Conservation (phyloP, 2,329 filamentous ascomycete genomes). For the Claviceps fusiformis region DNA sequence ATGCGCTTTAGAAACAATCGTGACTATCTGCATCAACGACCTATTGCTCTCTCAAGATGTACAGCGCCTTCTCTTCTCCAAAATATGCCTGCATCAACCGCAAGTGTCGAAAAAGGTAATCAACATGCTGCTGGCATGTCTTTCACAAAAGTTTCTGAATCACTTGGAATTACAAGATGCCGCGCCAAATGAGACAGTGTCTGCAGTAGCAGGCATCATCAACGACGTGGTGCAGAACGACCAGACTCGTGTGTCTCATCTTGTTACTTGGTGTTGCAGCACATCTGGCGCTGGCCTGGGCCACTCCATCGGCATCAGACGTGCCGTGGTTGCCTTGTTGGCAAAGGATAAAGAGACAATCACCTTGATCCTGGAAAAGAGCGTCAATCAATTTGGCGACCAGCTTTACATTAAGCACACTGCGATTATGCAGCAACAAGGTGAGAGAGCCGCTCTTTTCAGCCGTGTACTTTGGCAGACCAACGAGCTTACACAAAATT, state of each 20-base stretch:
- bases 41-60: slow-evolving; percentile 22
- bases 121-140: slow-evolving; percentile 20
- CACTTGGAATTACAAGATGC: slow-evolving; percentile 19
- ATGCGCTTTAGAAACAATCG: slow-evolving; percentile 25
- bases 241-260: slow-evolving; percentile 33
- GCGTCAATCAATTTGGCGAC: slow-evolving; percentile 65
- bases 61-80: slow-evolving; percentile 14
- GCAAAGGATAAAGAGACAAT: slow-evolving; percentile 38
- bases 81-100: slow-evolving; percentile 17
- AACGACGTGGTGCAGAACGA: slow-evolving; percentile 33
- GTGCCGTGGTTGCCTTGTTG: slow-evolving; percentile 49
- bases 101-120: slow-evolving; percentile 15
- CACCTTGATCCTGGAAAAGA: slow-evolving; percentile 49
- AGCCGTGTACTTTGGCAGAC: neutral
- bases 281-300: slow-evolving; percentile 52
- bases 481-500: slow-evolving; percentile 10
- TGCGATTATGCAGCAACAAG: slow-evolving; percentile 78
- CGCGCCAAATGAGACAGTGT: slow-evolving; percentile 27
- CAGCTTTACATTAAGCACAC: slow-evolving; percentile 76
- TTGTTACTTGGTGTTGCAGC: slow-evolving; percentile 52
- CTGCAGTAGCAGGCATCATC: slow-evolving; percentile 46
- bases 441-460: slow-evolving; percentile 25
- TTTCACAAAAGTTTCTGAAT: slow-evolving; percentile 32
- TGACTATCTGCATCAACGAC: slow-evolving; percentile 21
- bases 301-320: slow-evolving; percentile 49